phyloP scores from a whole-genome alignment of 2,329 filamentous ascomycete species.

The Xenosphaeropsis pyriputrescens region DNA sequence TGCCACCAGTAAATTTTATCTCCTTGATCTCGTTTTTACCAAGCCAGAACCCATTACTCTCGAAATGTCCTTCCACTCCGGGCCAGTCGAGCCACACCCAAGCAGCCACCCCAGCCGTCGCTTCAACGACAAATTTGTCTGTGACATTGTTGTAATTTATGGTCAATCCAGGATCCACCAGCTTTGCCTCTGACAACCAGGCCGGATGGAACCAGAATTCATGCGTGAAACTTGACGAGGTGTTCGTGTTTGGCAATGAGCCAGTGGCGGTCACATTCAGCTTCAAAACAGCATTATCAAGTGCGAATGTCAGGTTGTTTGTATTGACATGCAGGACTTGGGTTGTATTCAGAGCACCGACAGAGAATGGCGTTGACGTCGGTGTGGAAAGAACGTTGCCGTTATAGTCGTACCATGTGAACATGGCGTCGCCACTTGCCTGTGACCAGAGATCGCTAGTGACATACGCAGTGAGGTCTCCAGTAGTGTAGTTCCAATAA shows the following conservation, averaged over 20 bases:
- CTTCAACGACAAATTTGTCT: background rate
- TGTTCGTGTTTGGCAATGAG: no score
- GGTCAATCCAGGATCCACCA: background rate
- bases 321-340: constrained; percentile 6
- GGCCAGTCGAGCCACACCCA: no score
- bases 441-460: constrained; percentile 41
- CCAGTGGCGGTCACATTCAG: no score
- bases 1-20: no score
- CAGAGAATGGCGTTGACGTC: constrained; percentile 3
- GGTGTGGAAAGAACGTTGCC: constrained; percentile 23
- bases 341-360: constrained; percentile 10
- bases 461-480: constrained; percentile 35
- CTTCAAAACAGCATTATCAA: no score
- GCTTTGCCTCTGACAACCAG: background rate
- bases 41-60: no score
- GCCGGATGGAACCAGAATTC: no score
- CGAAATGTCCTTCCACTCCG: no score
- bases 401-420: constrained; percentile 35
- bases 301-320: background rate
- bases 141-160: background rate
- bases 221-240: no score
- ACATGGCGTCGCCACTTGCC: constrained; percentile 26
- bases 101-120: no score
- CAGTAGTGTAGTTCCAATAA: constrained; percentile 33
- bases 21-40: no score